Base-by-base conservation (phyloP, 164 flowering plant species). In the Stephania japonica region DNA sequence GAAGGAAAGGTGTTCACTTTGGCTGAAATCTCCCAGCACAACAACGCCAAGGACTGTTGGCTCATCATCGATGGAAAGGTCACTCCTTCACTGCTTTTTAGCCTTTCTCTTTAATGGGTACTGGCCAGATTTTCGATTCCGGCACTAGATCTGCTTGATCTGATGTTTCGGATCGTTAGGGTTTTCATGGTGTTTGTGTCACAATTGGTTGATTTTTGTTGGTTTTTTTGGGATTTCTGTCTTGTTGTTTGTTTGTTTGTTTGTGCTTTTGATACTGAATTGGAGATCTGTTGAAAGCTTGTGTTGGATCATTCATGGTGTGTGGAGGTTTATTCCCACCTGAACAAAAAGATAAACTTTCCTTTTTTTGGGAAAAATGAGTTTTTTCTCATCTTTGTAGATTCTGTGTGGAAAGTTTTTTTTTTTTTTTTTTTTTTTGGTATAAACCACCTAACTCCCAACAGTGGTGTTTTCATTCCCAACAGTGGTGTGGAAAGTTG, bases 1-100 rank as follows among this genome's bases (percentile, higher is more conserved):
- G 75, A 77, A n/a, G 75, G 67, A 1, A 77, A 77, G 75, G 65
- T 77, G 44, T 72, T 67, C 69, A 72, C 75, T 47, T 77, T 77
- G 62, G 70, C 75, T 3, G 41, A 77, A 63, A 75, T 77, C n/a
- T 44, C 79, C 3, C 73, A 68, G 21, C 79, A 77, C 75, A 69
- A 73, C 13, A 73, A n/a, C 18, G 5, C 73, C 21, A 77, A 72
- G 63, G 75, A 77, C 65, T 77, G 79, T 63, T 77, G 79, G 79
- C 75, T 77, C 41, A 41, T 77, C 8, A 77, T 77, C 32, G 23
- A 24, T n/a, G 73, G 75, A 42, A 77, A 77, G 75, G 79, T 77
- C 42, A 41, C 21, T 16, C n/a, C 18, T 56, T 56, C 19, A 13
- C 14, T 56, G 19, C 16, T 3, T 42, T 68, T 41, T 32, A n/a